Conservation (phyloP, 129 eudicot genomes). For the Artemisia argyi region DNA sequence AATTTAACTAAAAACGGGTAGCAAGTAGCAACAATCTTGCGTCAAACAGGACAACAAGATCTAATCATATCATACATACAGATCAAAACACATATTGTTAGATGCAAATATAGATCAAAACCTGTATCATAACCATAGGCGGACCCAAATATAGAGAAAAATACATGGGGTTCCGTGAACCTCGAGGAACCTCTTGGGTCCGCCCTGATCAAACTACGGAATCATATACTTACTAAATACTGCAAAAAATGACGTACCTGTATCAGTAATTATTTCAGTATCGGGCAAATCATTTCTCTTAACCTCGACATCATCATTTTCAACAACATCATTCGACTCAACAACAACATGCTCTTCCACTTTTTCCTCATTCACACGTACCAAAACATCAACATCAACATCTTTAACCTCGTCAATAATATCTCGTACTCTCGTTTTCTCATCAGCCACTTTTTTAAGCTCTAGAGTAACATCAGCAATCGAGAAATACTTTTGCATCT, state of each 20-base stretch:
- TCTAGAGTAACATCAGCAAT: constrained; percentile 73
- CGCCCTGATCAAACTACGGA: too few species aligned
- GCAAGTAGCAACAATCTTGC: too few species aligned
- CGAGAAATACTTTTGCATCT: constrained; percentile 91
- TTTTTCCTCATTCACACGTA: constrained; percentile 26
- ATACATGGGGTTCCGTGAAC: too few species aligned
- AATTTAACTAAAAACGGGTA: too few species aligned
- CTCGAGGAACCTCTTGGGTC: too few species aligned
- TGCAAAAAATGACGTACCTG: constrained; percentile 42
- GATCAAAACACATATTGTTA: too few species aligned
- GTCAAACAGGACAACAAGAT: neutral
- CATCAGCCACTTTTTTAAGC: constrained; percentile 53
- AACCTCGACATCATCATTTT: too few species aligned
- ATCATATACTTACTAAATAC: neutral
- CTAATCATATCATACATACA: neutral
- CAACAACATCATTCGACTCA: constrained; percentile 9
- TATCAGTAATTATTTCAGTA: constrained; percentile 57
- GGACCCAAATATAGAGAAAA: too few species aligned
- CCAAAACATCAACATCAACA: neutral
- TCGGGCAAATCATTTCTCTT: constrained; percentile 34
- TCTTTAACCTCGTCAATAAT: constrained; percentile 21
- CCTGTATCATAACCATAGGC: neutral
- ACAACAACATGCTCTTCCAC: constrained; percentile 11
- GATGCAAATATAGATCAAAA: too few species aligned
- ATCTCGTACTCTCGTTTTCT: constrained; percentile 15